Evolutionary conservation across 1,284 basidiomycete species (phyloP), one percentile per base, ranked within the genome.

Genomic region (Ganoderma resinaceum): DNA sequence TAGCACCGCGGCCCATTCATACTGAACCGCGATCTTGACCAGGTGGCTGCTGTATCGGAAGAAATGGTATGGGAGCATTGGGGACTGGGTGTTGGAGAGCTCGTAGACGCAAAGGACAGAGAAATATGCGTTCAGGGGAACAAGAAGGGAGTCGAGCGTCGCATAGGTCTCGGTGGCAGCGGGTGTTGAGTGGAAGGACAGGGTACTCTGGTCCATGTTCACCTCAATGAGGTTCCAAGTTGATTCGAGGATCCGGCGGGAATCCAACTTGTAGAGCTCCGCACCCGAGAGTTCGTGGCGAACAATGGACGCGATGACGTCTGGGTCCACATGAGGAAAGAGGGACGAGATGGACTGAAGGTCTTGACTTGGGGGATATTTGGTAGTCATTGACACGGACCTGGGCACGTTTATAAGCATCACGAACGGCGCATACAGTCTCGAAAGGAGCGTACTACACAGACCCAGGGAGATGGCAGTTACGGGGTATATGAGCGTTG

Each of bases 101-200:
- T 73, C 77, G 49, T 79, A 72, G 26, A 79, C 68, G 55, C 70
- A 76, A 38, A 80, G 76, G 63, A 81, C 73, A 35, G 77, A 78
- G 69, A 81, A 80, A 70, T 80, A 81, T 8, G 71, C 73, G 66
- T 78, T 78, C 62, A 81, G 74, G 12, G 80, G 80, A 61, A 79
- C 74, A 37, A 79, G 70, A 26, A 81, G 76, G n/a, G 79, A 76
- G 63, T 80, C 78, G 29, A 80, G 73, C 33, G 75, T 77, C 52
- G 76, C 70, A 71, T 79, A 80, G 2, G 76, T 74, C 62, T 80
- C 77, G 52, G 71, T 72, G 38, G 77, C 76, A 29, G 76, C 75
- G 42, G 76, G 76, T 0, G 75, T 61, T 33, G 70, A 60, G 49
- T 73, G 75, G 31, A 76, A 71, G 23, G 76, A 67, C 37, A 76